Evolutionary conservation across 2,329 filamentous ascomycete genomes (phyloP), one percentile per base, ranked within the genome.

Genomic region (Pseudogymnoascus sp.): DNA sequence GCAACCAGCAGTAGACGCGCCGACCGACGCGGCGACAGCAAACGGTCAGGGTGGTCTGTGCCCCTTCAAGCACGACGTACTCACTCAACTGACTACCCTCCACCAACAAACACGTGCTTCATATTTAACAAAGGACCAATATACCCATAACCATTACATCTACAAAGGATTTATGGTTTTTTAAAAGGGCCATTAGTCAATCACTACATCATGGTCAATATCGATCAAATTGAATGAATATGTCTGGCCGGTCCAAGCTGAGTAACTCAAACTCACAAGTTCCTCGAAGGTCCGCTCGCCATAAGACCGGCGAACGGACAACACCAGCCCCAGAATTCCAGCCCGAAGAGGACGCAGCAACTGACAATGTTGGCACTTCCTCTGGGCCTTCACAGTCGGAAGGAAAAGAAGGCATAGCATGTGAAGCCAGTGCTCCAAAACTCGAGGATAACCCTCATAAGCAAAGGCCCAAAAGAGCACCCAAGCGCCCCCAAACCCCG

Each of bases 11-110:
- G 50, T 35, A 35, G 50, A 56, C 50, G 50, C 50, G 50, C 50
- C 50, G 50, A 56, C 50, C 5, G 50, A 56, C 50, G 50, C 50
- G 50, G 50, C 50, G 50, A 56, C 50, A 56, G 50, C 50, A 56
- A 56, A 56, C 11, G 50, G 8, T 11, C 50, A 56, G 5, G 28
- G 50, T 56, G 50, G 50, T 56, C 50, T 56, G 50, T 56, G 50
- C 50, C 6, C 28, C 28, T 33, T 5, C 44, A 21, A 28, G 50
- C 42, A 47, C 21, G 6, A 53, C 14, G 25, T 31, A 31, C 28
- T 56, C 28, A 21, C 50, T 56, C 28, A 33, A 53, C 47, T 28
- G 23, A 53, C 23, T 28, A 21, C 50, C 28, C 18, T 56, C 50
- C 28, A 35, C 28, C 50, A 50, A 44, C 47, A 47, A 47, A 56